Conservation (phyloP, 345 rosid genomes). For the Carallia pectinifolia region DNA sequence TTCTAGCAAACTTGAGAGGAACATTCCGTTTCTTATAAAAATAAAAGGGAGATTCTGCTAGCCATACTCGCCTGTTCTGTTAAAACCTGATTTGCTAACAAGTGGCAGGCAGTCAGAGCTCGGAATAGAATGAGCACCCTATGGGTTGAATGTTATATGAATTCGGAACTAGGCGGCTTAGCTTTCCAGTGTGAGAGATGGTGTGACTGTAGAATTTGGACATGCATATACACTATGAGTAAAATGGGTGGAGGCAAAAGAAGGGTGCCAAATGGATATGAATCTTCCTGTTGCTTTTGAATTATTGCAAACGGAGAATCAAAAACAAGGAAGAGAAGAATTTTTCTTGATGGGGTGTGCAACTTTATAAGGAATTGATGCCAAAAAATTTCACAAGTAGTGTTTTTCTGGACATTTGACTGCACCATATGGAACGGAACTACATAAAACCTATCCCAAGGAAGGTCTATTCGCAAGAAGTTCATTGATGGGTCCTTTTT, state of each 20-base stretch:
- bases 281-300: slow-evolving; percentile 52
- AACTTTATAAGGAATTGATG: slow-evolving; percentile 54
- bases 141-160: background rate
- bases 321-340: slow-evolving; percentile 44
- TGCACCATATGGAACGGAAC: slow-evolving; percentile 38
- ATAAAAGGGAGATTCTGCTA: background rate
- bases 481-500: background rate
- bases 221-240: slow-evolving; percentile 22
- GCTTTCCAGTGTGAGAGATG: slow-evolving; percentile 7
- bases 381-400: slow-evolving; percentile 25
- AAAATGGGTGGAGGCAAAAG: slow-evolving; percentile 6
- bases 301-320: slow-evolving; percentile 63
- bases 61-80: slow-evolving; percentile 7
- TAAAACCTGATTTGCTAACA: background rate
- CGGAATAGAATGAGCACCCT: slow-evolving; percentile 1
- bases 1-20: slow-evolving; percentile 23
- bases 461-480: slow-evolving; percentile 40
- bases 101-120: background rate
- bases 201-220: slow-evolving; percentile 21
- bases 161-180: slow-evolving; percentile 3
- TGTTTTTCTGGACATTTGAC: slow-evolving; percentile 29
- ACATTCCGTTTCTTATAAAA: slow-evolving; percentile 26
- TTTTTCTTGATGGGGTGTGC: slow-evolving; percentile 45
- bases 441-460: slow-evolving; percentile 40
- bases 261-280: slow-evolving; percentile 32